phyloP scores from a whole-genome alignment of 495 filamentous ascomycete genomes.

The Copromyces sp. region DNA sequence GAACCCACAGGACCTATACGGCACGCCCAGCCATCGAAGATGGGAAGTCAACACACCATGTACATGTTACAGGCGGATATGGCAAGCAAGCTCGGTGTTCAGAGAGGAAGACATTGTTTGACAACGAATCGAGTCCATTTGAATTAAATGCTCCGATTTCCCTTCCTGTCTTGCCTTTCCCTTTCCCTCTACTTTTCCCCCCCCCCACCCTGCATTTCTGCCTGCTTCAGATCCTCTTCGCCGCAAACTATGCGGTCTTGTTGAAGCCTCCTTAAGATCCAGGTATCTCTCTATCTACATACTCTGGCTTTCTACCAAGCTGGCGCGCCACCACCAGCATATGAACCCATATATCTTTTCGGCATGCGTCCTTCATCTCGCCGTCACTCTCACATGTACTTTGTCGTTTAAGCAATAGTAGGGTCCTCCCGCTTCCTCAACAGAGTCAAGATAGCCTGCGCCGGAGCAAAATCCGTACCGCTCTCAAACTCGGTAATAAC shows the following conservation, averaged over 20 bases:
- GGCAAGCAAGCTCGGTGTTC: background rate
- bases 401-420: constrained; percentile 21
- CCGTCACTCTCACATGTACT: background rate
- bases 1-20: background rate
- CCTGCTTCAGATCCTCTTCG: background rate
- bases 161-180: background rate
- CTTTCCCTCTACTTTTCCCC: background rate
- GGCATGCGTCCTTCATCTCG: background rate
- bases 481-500: constrained; percentile 74
- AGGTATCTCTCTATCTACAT: background rate
- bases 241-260: background rate
- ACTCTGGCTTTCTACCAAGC: background rate
- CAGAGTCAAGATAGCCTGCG: constrained; percentile 61
- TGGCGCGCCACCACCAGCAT: background rate
- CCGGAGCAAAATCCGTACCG: constrained; percentile 59
- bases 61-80: background rate
- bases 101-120: background rate
- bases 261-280: background rate
- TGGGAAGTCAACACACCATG: background rate
- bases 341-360: background rate
- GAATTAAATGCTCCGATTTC: background rate
- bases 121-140: background rate
- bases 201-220: background rate
- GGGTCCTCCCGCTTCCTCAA: constrained; percentile 41
- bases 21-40: background rate